Percentiles rank a stretch among this genome's conserved stretches.
phyloP scores from a whole-genome alignment of 1,284 basidiomycete species.

The Cutaneotrichosporon sp. region DNA sequence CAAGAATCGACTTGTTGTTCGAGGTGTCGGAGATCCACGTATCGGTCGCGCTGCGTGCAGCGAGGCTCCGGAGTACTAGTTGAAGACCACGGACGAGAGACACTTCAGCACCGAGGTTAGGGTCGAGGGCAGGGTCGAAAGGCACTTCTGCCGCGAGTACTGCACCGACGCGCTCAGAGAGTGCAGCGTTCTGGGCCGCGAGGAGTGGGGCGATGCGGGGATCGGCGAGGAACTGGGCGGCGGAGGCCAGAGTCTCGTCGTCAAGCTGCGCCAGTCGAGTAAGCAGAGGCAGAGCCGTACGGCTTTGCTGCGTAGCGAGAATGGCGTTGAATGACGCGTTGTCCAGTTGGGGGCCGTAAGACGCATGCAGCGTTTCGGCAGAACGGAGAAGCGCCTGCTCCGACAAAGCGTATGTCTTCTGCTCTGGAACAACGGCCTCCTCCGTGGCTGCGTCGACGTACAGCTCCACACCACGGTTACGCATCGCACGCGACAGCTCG shows the following conservation, averaged over 20 bases:
- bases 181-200: background rate
- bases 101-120: conserved; percentile 22
- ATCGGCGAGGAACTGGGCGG: conserved; percentile 10
- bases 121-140: conserved; percentile 32
- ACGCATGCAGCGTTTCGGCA: background rate
- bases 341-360: background rate
- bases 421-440: background rate
- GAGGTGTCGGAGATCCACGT: conserved; percentile 23
- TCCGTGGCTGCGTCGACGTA: conserved; percentile 29
- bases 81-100: conserved; percentile 25
- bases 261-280: background rate
- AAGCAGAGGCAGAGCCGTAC: background rate
- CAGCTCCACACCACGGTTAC: conserved; percentile 92
- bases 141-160: conserved; percentile 15
- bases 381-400: conserved; percentile 10
- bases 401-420: conserved; percentile 8
- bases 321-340: conserved; percentile 8
- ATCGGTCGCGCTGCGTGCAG: conserved; percentile 14
- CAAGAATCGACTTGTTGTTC: conserved; percentile 31
- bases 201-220: conserved; percentile 6
- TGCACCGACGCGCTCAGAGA: background rate
- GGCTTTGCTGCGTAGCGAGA: conserved; percentile 13
- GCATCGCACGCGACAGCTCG: conserved; percentile 95
- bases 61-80: conserved; percentile 27
- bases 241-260: conserved; percentile 1